A percentile compares a stretch with the other conserved stretches of the same genome.
Conservation (phyloP, 768 basidiomycete genomes). For the Brasilioporus rufonigricans region DNA sequence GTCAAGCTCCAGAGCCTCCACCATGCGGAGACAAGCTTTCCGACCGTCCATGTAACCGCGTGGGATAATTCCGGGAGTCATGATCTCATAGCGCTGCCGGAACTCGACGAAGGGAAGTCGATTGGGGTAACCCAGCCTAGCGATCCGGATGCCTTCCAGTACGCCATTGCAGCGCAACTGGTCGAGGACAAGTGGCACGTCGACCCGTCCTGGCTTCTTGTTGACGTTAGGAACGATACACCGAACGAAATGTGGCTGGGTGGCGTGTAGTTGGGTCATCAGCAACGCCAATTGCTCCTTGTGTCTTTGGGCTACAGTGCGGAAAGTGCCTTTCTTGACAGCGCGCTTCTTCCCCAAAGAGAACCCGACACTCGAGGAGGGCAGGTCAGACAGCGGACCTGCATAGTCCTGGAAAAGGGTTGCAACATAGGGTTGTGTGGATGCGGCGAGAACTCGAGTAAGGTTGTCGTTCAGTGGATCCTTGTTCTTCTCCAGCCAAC, state of each 20-base stretch:
- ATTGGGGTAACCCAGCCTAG: conserved; percentile 95
- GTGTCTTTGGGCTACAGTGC: conserved; percentile 93
- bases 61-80: conserved; percentile 91
- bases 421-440: conserved; percentile 79
- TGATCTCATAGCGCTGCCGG: conserved; percentile 92
- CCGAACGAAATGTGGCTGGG: conserved; percentile 96
- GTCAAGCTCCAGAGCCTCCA: conserved; percentile 85
- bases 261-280: conserved; percentile 88
- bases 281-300: conserved; percentile 92
- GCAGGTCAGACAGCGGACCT: conserved; percentile 39
- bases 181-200: conserved; percentile 92
- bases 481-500: conserved; percentile 99
- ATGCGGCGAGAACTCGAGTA: conserved; percentile 80
- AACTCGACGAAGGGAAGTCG: conserved; percentile 96
- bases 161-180: conserved; percentile 99
- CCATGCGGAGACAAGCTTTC: conserved; percentile 90
- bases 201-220: conserved; percentile 90
- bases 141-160: conserved; percentile 96
- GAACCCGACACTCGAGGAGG: conserved; percentile 35
- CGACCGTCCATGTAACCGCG: conserved; percentile 97
- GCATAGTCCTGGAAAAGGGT: conserved; percentile 80
- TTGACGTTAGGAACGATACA: conserved; percentile 94
- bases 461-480: conserved; percentile 97
- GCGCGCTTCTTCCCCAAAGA: conserved; percentile 61
- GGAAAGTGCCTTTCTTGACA: conserved; percentile 94